Evolutionary conservation across 345 rosid species (phyloP).

Genomic region (Salix dunnii): DNA sequence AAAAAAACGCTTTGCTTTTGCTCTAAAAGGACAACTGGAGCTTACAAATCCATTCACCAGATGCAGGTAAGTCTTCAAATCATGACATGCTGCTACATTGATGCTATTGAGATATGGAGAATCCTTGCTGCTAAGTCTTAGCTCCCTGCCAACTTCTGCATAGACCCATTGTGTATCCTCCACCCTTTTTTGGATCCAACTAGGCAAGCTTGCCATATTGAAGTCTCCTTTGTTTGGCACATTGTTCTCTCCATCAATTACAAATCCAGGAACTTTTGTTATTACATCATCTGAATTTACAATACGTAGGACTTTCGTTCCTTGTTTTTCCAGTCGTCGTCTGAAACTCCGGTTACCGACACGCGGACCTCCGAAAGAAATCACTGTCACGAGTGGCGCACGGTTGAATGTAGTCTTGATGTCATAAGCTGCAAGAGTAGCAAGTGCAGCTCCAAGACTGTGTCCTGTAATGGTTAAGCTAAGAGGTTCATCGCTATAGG

Average conservation of each 20-base stretch:
- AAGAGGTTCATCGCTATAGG: conserved; percentile 25
- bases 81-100: conserved; percentile 23
- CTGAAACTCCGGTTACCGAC: conserved; percentile 77
- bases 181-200: conserved; percentile 25
- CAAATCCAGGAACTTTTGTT: conserved; percentile 87
- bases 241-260: conserved; percentile 39
- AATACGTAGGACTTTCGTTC: conserved; percentile 66
- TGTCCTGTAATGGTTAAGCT: conserved; percentile 34
- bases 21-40: conserved; percentile 45
- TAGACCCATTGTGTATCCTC: conserved; percentile 25
- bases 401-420: conserved; percentile 49
- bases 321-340: conserved; percentile 56
- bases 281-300: conserved; percentile 83
- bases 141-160: conserved; percentile 24
- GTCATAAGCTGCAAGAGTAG: conserved; percentile 30
- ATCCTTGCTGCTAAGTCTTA: conserved; percentile 25
- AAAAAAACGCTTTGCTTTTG: conserved; percentile 28
- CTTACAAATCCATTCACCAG: conserved; percentile 46
- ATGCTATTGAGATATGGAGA: conserved; percentile 17
- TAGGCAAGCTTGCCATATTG: conserved; percentile 19
- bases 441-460: conserved; percentile 33
- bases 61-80: conserved; percentile 29
- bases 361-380: conserved; percentile 93
- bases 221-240: conserved; percentile 1
- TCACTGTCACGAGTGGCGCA: conserved; percentile 67